Base-by-base conservation (phyloP, 1,139 yeast genomes). In the Pichia sorboxylosa region DNA sequence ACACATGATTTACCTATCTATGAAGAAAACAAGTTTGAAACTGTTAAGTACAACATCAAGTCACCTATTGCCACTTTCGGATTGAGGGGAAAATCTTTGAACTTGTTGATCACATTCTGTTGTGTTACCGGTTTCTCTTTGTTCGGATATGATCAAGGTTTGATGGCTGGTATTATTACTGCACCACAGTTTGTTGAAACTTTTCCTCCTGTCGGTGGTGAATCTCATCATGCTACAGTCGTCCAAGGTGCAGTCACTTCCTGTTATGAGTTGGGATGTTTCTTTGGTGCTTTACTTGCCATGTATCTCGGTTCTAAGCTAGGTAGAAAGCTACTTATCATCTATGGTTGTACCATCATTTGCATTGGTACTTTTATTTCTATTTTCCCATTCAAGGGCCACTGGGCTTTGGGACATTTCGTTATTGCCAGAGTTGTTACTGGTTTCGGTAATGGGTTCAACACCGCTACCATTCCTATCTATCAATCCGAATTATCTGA, bases 91-190 rank as follows among this genome's bases (percentile, higher is more conserved):
- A 48, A 48, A 32, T 43, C 41, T 16, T 55, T 67, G 27, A 57
- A 66, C 38, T 42, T 48, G 8, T 60, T 67, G 14, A 62, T 78
- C 39, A 74, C 85, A 0, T 39, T 63, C 17, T 59, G 70, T 26
- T 74, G 85, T 30, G 74, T 73, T 29, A 63, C 69, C 28, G 85
- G 83, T 10, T 80, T 80, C 52, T 67, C 80, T 17, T 59, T 71
- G 30, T 80, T 80, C 48, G 92, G 93, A 37, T 79, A 78, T 48
- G 87, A 80, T 52, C 90, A 80, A 55, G 92, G 92, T 49, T 66
- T 80, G 35, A 74, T 78, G 82, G 69, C 80, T 6, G 81, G 83
- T 48, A 58, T 76, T 34, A 73, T 78, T 42, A 69, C 80, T 16
- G 79, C 79, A 34, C 58, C 57, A 0, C 67, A 72, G 43, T 79